Conservation (phyloP, 192 early-diverging fungal species). For the Geranomyces variabilis region DNA sequence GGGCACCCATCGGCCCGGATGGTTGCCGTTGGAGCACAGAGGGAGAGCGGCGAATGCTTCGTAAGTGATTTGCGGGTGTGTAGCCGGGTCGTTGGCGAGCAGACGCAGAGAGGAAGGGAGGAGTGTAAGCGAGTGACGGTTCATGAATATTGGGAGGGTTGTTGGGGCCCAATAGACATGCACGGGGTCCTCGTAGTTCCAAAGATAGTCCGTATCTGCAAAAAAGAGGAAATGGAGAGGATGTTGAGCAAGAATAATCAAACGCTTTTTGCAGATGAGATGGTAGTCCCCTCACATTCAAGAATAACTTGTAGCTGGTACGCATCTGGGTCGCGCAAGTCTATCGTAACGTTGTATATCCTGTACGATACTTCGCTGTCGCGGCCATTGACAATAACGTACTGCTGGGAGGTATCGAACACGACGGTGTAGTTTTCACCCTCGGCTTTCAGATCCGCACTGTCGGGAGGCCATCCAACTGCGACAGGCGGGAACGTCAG, state of each 20-base stretch:
- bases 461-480: conserved; percentile 5
- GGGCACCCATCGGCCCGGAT: conserved; percentile 5
- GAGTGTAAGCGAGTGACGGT: not conserved
- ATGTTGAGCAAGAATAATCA: not conserved
- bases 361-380: conserved; percentile 8
- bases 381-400: not conserved
- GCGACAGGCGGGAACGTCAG: not conserved
- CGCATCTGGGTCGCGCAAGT: conserved; percentile 4
- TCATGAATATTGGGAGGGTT: not conserved
- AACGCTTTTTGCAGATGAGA: not conserved
- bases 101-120: not conserved
- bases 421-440: conserved; percentile 1
- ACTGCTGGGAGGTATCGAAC: not conserved
- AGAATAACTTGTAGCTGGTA: not conserved
- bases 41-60: not conserved
- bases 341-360: conserved; percentile 4
- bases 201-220: conserved; percentile 10
- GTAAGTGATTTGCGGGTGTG: conserved; percentile 3
- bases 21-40: not conserved
- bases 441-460: not conserved
- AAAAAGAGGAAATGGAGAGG: not conserved
- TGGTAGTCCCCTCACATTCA: not conserved
- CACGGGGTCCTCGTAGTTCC: conserved; percentile 6
- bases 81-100: not conserved
- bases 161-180: conserved; percentile 6